Conservation (phyloP, 176 grass and related monocot species). For the Carex pumila region DNA sequence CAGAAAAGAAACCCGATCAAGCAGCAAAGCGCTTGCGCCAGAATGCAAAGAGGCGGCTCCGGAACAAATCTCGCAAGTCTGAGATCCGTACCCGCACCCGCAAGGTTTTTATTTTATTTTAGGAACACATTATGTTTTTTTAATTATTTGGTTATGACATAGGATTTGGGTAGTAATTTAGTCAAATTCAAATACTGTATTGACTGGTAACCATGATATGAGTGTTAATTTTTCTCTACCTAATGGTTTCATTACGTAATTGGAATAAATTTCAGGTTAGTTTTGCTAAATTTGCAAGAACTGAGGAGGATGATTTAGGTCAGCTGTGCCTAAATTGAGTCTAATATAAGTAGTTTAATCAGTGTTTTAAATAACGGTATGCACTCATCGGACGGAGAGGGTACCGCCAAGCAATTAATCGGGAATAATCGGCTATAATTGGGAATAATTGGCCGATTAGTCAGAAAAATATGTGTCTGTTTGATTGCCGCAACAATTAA, state of each 20-base stretch:
- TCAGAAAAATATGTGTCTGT: too few species aligned
- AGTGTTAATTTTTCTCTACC: background rate
- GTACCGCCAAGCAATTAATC: too few species aligned
- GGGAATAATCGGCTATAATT: too few species aligned
- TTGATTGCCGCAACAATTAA: too few species aligned
- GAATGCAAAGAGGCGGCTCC: conserved; percentile 26
- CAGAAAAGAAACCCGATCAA: conserved; percentile 31
- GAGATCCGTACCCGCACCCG: conserved; percentile 36
- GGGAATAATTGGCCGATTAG: too few species aligned
- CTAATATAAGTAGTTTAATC: background rate
- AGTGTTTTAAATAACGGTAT: too few species aligned
- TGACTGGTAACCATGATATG: background rate
- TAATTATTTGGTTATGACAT: background rate
- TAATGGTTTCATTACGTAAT: background rate
- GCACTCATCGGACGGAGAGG: too few species aligned
- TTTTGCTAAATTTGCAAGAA: background rate
- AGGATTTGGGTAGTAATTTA: background rate
- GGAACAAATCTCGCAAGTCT: conserved; percentile 43
- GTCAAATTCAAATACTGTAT: background rate
- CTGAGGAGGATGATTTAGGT: background rate
- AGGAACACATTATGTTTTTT: background rate
- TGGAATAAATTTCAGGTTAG: background rate
- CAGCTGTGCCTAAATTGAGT: background rate
- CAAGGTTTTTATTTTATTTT: conserved; percentile 23
- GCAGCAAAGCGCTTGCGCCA: conserved; percentile 40